Conservation (phyloP, 805 yeast genomes). For the Tetrapisispora arboricola region DNA sequence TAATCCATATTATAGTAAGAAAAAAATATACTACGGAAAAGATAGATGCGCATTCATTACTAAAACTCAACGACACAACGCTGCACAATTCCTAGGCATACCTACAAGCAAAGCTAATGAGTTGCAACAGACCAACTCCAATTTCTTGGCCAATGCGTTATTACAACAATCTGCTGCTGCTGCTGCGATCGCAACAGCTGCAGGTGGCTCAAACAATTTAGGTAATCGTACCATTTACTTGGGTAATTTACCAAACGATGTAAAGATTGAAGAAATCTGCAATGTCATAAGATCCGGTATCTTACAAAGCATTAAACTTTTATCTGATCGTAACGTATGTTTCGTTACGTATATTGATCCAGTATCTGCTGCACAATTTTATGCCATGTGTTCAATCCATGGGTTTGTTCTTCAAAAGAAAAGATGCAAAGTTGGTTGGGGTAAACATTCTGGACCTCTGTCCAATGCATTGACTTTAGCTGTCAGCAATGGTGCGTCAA, state of each 20-base stretch:
- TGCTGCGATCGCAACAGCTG: conserved; percentile 90
- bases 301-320: conserved; percentile 68
- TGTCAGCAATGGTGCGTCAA: conserved; percentile 85
- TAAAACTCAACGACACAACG: conserved; percentile 92
- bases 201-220: conserved; percentile 84
- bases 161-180: conserved; percentile 95
- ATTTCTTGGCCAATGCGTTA: conserved; percentile 54
- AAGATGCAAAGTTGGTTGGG: conserved; percentile 93
- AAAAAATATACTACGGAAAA: conserved; percentile 83
- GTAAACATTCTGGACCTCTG: conserved; percentile 89
- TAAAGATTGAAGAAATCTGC: conserved; percentile 86
- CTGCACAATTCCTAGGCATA: conserved; percentile 86
- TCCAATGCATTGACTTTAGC: conserved; percentile 81
- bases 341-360: conserved; percentile 95
- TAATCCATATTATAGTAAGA: conserved; percentile 57
- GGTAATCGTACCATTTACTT: conserved; percentile 91
- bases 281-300: conserved; percentile 94
- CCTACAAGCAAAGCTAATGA: conserved; percentile 83
- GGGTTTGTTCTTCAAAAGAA: conserved; percentile 80
- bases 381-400: conserved; percentile 85
- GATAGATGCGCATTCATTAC: conserved; percentile 93
- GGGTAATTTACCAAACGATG: conserved; percentile 82
- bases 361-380: conserved; percentile 94
- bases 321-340: conserved; percentile 82
- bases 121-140: conserved; percentile 56